Evolutionary conservation across 2,329 filamentous ascomycete genomes (phyloP), one percentile per base, ranked within the genome.

Genomic region (Incumbomyces lentus): DNA sequence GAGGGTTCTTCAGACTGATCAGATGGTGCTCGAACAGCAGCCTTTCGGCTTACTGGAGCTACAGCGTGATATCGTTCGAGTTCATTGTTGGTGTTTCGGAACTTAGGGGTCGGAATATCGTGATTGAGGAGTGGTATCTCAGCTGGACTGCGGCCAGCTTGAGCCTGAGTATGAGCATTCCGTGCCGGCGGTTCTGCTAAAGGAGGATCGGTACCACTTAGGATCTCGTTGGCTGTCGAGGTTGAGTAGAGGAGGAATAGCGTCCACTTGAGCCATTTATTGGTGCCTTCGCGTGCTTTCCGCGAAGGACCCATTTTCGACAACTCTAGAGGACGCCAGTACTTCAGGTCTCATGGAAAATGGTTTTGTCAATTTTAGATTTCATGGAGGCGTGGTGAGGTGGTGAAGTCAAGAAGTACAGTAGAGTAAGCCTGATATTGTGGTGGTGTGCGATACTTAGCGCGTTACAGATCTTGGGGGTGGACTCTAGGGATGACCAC

Each of bases 1-100:
- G 69, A 68, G 22, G 22, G 22, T 63, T 74, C 76, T 69, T 76
- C 78, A 64, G 73, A 71, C 70, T 79, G 78, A 75, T 79, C 80
- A 79, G 79, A 79, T 79, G 84, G 86, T 86, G 88, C 89, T 95
- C 86, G 79, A 76, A 95, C 89, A 85, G 87, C 79, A 50, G 49
- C 45, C 61, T 72, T 65, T 55, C 70, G 66, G 59, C 68, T 71
- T 73, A 83, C 89, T 86, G 87, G 88, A 95, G 90, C 89, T 77
- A 89, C 83, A 84, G 88, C 92, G 46, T 52, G 55, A 37, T 44
- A 33, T 34, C 18, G 19, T 45, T 52, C 43, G 37, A 44, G 39
- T 35, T 52, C 49, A 48, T 57, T 50, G 48, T 57, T 48, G 44
- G 54, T 57, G 40, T 51, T 56, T 50, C 52, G 47, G 43, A 55